Percentiles rank a stretch among this genome's conserved stretches.
Evolutionary conservation across 1,284 basidiomycete species (phyloP).

Genomic region (Fomitopsis schrenkii): DNA sequence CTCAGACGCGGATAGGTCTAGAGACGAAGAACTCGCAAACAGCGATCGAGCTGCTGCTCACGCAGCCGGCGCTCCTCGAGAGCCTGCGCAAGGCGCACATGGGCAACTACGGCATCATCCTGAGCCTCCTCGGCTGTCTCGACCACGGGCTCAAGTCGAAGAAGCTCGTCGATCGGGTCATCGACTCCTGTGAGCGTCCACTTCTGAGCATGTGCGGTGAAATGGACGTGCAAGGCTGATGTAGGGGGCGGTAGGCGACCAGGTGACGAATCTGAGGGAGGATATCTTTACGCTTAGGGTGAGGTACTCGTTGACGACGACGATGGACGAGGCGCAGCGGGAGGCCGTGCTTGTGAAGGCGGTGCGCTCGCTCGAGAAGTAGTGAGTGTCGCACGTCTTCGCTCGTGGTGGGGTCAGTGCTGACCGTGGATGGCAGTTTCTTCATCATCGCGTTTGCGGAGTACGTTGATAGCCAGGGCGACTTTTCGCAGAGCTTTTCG

Average conservation of each 20-base stretch:
- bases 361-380: conserved; percentile 74
- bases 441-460: conserved; percentile 94
- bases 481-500: conserved; percentile 74
- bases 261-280: conserved; percentile 88
- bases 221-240: neutral
- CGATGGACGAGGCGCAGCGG: conserved; percentile 54
- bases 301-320: conserved; percentile 78
- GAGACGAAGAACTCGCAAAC: conserved; percentile 60
- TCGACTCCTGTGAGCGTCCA: conserved; percentile 74
- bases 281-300: conserved; percentile 82
- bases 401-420: neutral
- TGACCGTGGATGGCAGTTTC: conserved; percentile 50
- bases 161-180: conserved; percentile 81
- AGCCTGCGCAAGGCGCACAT: conserved; percentile 82
- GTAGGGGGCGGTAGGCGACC: conserved; percentile 52
- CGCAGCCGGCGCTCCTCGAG: conserved; percentile 77
- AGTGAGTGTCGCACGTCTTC: conserved; percentile 41
- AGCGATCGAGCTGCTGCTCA: conserved; percentile 80
- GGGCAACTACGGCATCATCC: conserved; percentile 88
- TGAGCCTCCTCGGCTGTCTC: conserved; percentile 85
- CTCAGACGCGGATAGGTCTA: conserved; percentile 38
- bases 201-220: no score
- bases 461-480: conserved; percentile 75
- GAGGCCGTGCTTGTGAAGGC: conserved; percentile 60
- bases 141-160: conserved; percentile 84